phyloP scores from a whole-genome alignment of 371 early-diverging fungal genomes.

The Dichotomocladium elegans region DNA sequence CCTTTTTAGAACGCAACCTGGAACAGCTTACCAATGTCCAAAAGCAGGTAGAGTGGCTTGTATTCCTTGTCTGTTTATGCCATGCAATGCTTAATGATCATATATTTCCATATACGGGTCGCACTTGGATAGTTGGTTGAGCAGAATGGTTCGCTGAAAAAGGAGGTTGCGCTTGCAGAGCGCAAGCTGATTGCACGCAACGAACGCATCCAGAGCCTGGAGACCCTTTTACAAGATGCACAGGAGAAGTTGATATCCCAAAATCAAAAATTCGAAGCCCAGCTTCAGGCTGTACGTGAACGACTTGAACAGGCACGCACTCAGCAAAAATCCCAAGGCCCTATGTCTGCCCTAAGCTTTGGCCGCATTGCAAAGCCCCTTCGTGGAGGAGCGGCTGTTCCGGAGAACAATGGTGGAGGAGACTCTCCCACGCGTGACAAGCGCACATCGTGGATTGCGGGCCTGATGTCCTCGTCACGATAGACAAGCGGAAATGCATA shows the following conservation, averaged over 20 bases:
- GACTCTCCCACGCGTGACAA: conserved; percentile 15
- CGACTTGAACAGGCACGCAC: conserved; percentile 72
- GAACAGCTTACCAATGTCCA: conserved; percentile 93
- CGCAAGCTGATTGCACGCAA: conserved; percentile 86
- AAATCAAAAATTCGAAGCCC: conserved; percentile 84
- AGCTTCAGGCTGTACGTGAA: conserved; percentile 75
- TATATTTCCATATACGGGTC: background rate
- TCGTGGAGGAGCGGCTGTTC: conserved; percentile 59
- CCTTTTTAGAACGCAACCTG: conserved; percentile 89
- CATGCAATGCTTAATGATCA: too few relatives aligned
- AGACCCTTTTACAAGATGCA: conserved; percentile 74
- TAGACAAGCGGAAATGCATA: conserved; percentile 1
- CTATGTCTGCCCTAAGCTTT: conserved; percentile 64
- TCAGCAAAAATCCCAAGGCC: conserved; percentile 45
- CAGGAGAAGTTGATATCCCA: conserved; percentile 69
- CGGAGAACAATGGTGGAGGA: background rate
- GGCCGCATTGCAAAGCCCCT: conserved; percentile 91
- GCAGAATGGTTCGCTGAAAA: conserved; percentile 90
- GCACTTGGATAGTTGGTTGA: conserved; percentile 67
- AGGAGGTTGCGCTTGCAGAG: conserved; percentile 83
- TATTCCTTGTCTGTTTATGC: background rate
- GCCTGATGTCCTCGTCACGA: conserved; percentile 10
- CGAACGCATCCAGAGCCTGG: conserved; percentile 89
- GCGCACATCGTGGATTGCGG: conserved; percentile 35
- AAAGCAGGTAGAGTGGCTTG: conserved; percentile 44